Evolutionary conservation across 2,329 filamentous ascomycete species (phyloP), one percentile per base, ranked within the genome.

Genomic region (Onygenales sp.): DNA sequence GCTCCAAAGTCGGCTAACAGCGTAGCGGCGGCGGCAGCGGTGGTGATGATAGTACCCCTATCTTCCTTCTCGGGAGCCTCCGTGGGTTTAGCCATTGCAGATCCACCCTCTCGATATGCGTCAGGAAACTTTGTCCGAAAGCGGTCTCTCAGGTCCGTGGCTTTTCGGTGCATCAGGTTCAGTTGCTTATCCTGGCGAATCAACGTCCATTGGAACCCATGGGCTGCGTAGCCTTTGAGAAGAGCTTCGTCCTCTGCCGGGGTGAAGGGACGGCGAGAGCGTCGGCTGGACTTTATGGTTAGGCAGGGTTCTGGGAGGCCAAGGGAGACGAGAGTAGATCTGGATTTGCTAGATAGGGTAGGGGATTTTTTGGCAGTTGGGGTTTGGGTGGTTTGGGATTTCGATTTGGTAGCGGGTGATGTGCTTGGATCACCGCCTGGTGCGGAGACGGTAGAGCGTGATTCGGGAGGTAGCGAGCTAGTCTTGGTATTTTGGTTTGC

Each of bases 111-210:
- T 10, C 72, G 73, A 61, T 83, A 85, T 14, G 75, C 71, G 33
- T 81, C 73, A 0, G 81, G 80, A 58, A 78, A 84, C 35, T 75
- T 75, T 7, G 79, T 82, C 13, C 82, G 73, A 58, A 85, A 82
- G 3, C 81, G 77, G 63, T 85, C 82, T 35, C 82, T 73, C 11
- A 85, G 62, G 60, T 85, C 82, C 2, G 80, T 82, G 13, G 78
- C 72, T 44, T 75, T 75, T 43, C 81, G 74, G 58, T 76, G 70
- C 8, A 65, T 62, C 44, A 84, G 72, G 10, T 75, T 72, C 2
- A 84, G 65, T 5, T 74, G 69, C 11, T 68, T 66, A 55, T 84
- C 81, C 54, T 79, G 74, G 55, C 76, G 73, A 51, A 85, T 85
- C 6, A 72, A 64, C 9, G 78, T 80, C 82, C 82, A 85, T 43